Conservation (phyloP, 768 basidiomycete genomes). For the Russula compacta region DNA sequence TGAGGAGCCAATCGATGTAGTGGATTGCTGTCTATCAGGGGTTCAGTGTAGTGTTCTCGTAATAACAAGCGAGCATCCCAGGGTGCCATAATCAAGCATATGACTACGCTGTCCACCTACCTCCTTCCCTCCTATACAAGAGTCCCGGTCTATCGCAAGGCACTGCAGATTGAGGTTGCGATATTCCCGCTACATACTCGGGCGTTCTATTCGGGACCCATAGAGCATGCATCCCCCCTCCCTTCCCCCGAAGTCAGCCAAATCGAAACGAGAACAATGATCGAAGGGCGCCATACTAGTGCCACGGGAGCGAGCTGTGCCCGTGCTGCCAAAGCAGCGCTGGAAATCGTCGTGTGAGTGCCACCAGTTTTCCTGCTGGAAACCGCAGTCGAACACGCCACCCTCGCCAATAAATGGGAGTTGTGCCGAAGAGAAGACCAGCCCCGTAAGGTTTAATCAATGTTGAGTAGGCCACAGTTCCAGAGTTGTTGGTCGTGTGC, state of each 20-base stretch:
- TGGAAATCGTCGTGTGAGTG: neutral
- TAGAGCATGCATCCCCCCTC: too few relatives aligned
- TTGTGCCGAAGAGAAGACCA: neutral
- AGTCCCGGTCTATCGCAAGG: neutral
- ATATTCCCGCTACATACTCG: neutral
- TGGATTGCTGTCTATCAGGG: neutral
- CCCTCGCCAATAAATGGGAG: neutral
- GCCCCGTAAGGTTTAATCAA: neutral
- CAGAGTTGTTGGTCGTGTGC: constrained; percentile 11
- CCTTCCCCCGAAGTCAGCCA: neutral
- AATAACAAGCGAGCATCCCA: neutral
- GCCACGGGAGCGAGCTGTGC: neutral
- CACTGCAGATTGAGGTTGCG: neutral
- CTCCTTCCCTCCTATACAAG: neutral
- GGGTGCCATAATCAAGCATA: neutral
- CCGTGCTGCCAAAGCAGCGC: neutral
- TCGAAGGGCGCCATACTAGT: neutral
- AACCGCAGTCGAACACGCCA: neutral
- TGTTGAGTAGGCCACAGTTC: neutral
- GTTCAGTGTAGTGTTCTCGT: neutral
- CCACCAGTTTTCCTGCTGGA: neutral
- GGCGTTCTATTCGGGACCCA: neutral
- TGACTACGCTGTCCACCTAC: too few relatives aligned
- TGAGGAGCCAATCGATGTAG: neutral
- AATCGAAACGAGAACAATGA: neutral